Evolutionary conservation across 768 basidiomycete genomes (phyloP), one percentile per base, ranked within the genome.

Genomic region (Suillus subalutaceus): DNA sequence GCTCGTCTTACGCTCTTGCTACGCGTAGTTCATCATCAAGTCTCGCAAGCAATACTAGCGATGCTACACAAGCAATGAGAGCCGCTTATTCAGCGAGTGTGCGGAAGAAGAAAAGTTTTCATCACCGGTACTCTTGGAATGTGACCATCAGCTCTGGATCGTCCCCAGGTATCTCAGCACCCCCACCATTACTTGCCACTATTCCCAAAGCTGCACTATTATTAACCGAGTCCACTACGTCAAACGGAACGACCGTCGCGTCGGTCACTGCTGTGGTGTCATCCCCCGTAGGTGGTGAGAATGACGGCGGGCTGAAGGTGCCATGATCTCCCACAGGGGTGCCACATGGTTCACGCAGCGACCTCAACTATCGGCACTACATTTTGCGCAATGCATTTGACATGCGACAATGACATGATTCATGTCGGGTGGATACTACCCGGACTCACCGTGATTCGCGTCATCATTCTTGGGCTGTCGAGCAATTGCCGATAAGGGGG

Each of bases 51-150:
- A 63, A 53, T n/a, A 64, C 74, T 3, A 75, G 63, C 23, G 69
- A 70, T 30, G 74, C 77, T 4, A 65, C 77, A 0, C 69, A 23
- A 0, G 70, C 68, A 43, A 75, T 78, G 72, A 75, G 77, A 1
- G 78, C 78, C 2, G 77, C 77, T 3, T 78, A 78, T 67, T 59
- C 71, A 38, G 77, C 70, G 0, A 72, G 77, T 40, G 68, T 75
- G 13, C 77, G 77, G 69, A 79, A 78, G 58, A 78, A 78, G 65
- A 72, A 69, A 55, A 79, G 78, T 61, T 77, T 77, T 55, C 69
- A 71, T 37, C 72, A 56, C 43, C 72, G 77, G 43, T 63, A 69
- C 16, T 78, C 77, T 38, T 78, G 76, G 75, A 74, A 69, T 53
- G 67, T 68, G 5, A 70, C 78, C n/a, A 46, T 57, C 52, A 72